Evolutionary conservation across 2,329 filamentous ascomycete species (phyloP), one percentile per base, ranked within the genome.

Genomic region (Epicoccum sorghinum): DNA sequence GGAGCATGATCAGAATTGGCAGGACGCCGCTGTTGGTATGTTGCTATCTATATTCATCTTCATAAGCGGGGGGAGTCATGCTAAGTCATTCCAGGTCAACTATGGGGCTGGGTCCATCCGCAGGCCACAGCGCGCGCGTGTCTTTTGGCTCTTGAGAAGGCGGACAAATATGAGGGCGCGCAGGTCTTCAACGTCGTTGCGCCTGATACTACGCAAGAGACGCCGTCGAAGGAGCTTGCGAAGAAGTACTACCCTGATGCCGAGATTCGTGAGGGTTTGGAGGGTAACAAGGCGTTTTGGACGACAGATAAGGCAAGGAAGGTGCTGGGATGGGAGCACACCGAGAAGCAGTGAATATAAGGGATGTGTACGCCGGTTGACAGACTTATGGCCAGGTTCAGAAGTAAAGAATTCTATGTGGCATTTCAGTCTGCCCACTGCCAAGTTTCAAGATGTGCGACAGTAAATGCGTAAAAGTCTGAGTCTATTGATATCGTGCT

Each of bases 71-170:
- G n/a, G 24, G 5, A n/a, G 22, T 13, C 27, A 7, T 29, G 27
- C n/a, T 18, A 13, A n/a, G 23, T 41, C n/a, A 12, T 41, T 9
- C 25, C 27, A 51, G 47, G 35, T 46, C 71, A 73, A 58, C 60
- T 75, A 3, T 76, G 71, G 72, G 70, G 69, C 7, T 76, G 73
- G 73, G 73, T 75, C 13, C 64, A 60, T 36, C 71, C 73, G 0
- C 49, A 60, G 12, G 74, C 73, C 3, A 71, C 69, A 2, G 75
- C 74, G 2, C 59, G 72, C 18, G 74, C 74, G 12, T 76, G 73
- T 54, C 55, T 76, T 24, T 48, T 72, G 23, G 58, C 67, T 7
- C 64, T 77, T 4, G 71, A 74, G 44, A 66, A 69, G 44, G 61
- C 47, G 12, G 56, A 74, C 22, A 66, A 67, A 9, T 66, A 69